Conservation (phyloP, 805 yeast species). For the Teunomyces gatunensis region DNA sequence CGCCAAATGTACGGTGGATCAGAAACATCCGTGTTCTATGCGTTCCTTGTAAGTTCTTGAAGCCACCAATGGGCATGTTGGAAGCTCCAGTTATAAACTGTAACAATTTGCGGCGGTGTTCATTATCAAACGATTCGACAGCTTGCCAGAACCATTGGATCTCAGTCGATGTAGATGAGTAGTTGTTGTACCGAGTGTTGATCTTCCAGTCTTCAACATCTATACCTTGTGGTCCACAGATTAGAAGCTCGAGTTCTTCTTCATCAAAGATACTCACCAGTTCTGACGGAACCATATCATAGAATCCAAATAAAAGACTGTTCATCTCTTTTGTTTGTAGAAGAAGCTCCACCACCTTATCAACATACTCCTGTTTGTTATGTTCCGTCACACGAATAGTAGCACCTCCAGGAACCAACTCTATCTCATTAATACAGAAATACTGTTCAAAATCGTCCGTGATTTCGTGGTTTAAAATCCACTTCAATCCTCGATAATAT, state of each 20-base stretch:
- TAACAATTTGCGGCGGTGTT: constrained; percentile 87
- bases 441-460: constrained; percentile 94
- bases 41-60: constrained; percentile 83
- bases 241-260: constrained; percentile 87
- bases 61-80: constrained; percentile 93
- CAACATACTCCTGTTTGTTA: constrained; percentile 87
- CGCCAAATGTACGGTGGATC: constrained; percentile 85
- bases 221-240: constrained; percentile 93
- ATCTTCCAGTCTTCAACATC: constrained; percentile 95
- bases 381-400: constrained; percentile 84
- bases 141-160: constrained; percentile 98
- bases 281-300: constrained; percentile 82
- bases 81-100: constrained; percentile 98
- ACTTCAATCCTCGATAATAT: constrained; percentile 83
- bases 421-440: constrained; percentile 80
- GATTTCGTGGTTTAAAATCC: constrained; percentile 97
- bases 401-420: constrained; percentile 77
- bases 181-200: constrained; percentile 77
- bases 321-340: constrained; percentile 83
- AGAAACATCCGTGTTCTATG: constrained; percentile 74
- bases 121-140: constrained; percentile 87
- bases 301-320: constrained; percentile 82
- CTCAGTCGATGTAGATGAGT: constrained; percentile 78
- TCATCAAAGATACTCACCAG: constrained; percentile 87
- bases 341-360: constrained; percentile 80